A percentile compares a stretch with the other conserved stretches of the same genome.
phyloP scores from a whole-genome alignment of 176 grass and related monocot species.

The Juncus inflexus region DNA sequence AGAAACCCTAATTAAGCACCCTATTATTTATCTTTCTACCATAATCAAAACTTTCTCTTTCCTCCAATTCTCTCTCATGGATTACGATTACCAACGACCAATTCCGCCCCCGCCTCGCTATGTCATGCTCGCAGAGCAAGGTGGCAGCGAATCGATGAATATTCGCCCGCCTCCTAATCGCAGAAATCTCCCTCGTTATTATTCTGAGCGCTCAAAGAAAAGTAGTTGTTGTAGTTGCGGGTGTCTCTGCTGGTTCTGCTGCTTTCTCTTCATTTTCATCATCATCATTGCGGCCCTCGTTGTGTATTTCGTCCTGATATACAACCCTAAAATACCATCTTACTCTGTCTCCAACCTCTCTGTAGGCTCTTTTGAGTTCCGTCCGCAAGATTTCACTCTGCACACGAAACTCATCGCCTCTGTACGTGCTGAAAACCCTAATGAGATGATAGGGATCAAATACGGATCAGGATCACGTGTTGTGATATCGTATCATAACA shows the following conservation, averaged over 20 bases:
- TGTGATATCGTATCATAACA: constrained; percentile 53
- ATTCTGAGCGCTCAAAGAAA: constrained; percentile 15
- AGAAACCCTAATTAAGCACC: background rate
- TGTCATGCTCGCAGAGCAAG: constrained; percentile 25
- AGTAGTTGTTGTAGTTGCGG: constrained; percentile 32
- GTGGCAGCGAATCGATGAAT: background rate
- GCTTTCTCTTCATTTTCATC: constrained; percentile 55
- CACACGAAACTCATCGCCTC: constrained; percentile 50
- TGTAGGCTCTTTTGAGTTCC: constrained; percentile 54
- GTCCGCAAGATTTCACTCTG: constrained; percentile 45
- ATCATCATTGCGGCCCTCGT: constrained; percentile 11
- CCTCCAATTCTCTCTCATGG: background rate
- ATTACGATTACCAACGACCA: background rate
- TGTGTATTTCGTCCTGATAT: constrained; percentile 31
- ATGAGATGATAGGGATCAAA: constrained; percentile 63
- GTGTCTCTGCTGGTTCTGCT: constrained; percentile 58
- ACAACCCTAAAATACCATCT: constrained; percentile 60
- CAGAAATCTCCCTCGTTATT: constrained; percentile 57
- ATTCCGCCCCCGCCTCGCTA: constrained; percentile 30
- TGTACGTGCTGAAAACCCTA: constrained; percentile 74
- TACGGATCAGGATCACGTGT: constrained; percentile 48
- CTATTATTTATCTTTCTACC: background rate
- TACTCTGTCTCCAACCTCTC: constrained; percentile 74
- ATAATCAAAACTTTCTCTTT: background rate
- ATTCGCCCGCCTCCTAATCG: constrained; percentile 25